Conservation (phyloP, 2,329 filamentous ascomycete species). For the Cladosporium sp. region DNA sequence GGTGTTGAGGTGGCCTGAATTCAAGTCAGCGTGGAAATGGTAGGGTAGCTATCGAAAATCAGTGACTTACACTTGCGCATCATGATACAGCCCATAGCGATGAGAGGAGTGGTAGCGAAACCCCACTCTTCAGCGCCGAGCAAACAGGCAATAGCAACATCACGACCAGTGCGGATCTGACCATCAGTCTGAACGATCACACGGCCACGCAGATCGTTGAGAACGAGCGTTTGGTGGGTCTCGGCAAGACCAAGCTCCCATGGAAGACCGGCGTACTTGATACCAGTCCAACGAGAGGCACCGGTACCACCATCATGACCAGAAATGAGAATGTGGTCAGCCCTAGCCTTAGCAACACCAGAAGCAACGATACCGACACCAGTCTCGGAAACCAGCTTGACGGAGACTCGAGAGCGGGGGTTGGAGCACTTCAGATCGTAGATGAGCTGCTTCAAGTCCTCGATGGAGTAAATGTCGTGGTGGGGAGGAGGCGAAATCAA, state of each 20-base stretch:
- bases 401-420: slow-evolving; percentile 84
- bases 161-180: slow-evolving; percentile 85
- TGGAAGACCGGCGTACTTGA: slow-evolving; percentile 94
- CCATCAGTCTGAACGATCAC: slow-evolving; percentile 96
- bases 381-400: slow-evolving; percentile 96
- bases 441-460: slow-evolving; percentile 95
- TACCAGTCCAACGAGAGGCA: slow-evolving; percentile 95
- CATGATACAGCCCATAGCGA: slow-evolving; percentile 95
- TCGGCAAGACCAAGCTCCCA: slow-evolving; percentile 97
- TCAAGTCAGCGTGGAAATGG: slow-evolving; percentile 18
- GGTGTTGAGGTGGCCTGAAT: slow-evolving; percentile 55
- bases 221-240: slow-evolving; percentile 91
- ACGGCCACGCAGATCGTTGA: slow-evolving; percentile 93
- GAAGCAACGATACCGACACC: slow-evolving; percentile 97
- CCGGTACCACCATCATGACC: slow-evolving; percentile 96
- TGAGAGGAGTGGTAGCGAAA: slow-evolving; percentile 89
- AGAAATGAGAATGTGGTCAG: slow-evolving; percentile 93
- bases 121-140: slow-evolving; percentile 98
- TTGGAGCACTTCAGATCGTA: slow-evolving; percentile 97
- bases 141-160: slow-evolving; percentile 90
- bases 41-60: not conserved
- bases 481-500: slow-evolving; percentile 94
- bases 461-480: slow-evolving; percentile 98
- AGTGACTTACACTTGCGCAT: slow-evolving; percentile 69
- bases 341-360: slow-evolving; percentile 95